phyloP scores from a whole-genome alignment of 192 early-diverging fungal genomes.

The Coemansia sp. region DNA sequence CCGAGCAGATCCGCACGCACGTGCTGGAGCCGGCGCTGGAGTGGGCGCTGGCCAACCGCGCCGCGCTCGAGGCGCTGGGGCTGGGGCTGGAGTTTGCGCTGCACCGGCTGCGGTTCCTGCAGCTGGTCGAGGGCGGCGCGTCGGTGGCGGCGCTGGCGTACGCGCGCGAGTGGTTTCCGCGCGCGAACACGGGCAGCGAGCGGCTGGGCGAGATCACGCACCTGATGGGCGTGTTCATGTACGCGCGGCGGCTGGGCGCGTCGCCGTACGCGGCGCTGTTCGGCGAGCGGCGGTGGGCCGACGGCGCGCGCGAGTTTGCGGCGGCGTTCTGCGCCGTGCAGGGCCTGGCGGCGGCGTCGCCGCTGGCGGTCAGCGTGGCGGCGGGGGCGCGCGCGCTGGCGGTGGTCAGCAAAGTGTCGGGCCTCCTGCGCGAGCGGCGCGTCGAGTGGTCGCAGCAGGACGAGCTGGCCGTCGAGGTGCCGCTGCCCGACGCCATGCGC shows the following conservation, averaged over 20 bases:
- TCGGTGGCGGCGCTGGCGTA: slow-evolving; percentile 70
- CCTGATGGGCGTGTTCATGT: slow-evolving; percentile 62
- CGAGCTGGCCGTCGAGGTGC: slow-evolving; percentile 93
- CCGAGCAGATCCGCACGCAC: slow-evolving; percentile 60
- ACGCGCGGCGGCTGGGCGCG: slow-evolving; percentile 66
- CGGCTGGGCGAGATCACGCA: slow-evolving; percentile 46
- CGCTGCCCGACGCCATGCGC: slow-evolving; percentile 78
- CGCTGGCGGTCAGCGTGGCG: slow-evolving; percentile 56
- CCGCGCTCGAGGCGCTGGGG: slow-evolving; percentile 59
- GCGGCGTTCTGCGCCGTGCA: slow-evolving; percentile 35
- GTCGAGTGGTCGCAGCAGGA: slow-evolving; percentile 91
- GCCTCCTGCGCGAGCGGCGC: slow-evolving; percentile 79
- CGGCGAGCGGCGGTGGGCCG: slow-evolving; percentile 38
- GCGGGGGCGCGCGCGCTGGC: slow-evolving; percentile 93
- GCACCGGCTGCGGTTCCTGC: slow-evolving; percentile 76
- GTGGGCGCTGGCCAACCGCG: slow-evolving; percentile 73
- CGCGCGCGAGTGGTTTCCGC: slow-evolving; percentile 68
- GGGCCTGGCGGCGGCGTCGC: slow-evolving; percentile 30
- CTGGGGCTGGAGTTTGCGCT: slow-evolving; percentile 82
- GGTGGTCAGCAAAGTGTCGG: slow-evolving; percentile 87
- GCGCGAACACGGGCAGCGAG: slow-evolving; percentile 43
- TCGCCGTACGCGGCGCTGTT: slow-evolving; percentile 66
- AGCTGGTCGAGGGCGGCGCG: slow-evolving; percentile 60
- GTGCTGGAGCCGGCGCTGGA: slow-evolving; percentile 65
- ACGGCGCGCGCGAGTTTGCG: slow-evolving; percentile 29